Base-by-base conservation (phyloP, 352 stramenopile species). In the Pythium sp. region DNA sequence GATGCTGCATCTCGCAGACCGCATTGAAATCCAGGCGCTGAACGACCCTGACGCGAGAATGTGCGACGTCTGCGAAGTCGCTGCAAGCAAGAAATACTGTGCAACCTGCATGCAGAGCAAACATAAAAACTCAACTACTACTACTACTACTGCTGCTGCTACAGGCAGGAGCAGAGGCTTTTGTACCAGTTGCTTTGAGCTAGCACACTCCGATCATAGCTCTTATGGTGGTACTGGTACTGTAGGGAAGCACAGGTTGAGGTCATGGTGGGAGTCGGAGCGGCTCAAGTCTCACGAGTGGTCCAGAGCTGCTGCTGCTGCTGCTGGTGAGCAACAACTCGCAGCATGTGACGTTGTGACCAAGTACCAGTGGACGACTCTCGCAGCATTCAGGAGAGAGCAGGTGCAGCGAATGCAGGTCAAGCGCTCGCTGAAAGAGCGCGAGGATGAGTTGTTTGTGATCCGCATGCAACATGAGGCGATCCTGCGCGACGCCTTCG, bases 401-500 rank as follows among this genome's bases (percentile, higher is more conserved):
- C 49, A 68, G 14, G 24, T 74, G 24, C 20, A 70, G 34, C 47
- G 12, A 0, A 36, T 34, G 3, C n/a, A 69, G 24, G 43, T 43
- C 0, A 62, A 70, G 28, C 61, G 74, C n/a, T 67, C 67, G 1
- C 38, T 55, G 12, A 65, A 72, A 34, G 58, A 67, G 22, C 71
- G 76, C 2, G 65, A 78, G 20, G 63, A 75, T 41, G 67, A 70
- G 30, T 46, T 84, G 4, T 58, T 78, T 28, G 71, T 71, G 5
- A 70, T 81, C 22, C 75, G 78, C 8, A 24, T 74, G 15, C 75
- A 82, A 56, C 65, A 82, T n/a, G 73, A 82, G 28, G 67, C 71
- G 8, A 82, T 82, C 57, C 34, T 85, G 18, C 75, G 75, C 12
- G 78, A 85, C 41, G 78, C 75, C 1, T 85, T 85, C 57, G 71